phyloP scores from a whole-genome alignment of 2,329 filamentous ascomycete genomes.

The Colletotrichum tofieldiae region DNA sequence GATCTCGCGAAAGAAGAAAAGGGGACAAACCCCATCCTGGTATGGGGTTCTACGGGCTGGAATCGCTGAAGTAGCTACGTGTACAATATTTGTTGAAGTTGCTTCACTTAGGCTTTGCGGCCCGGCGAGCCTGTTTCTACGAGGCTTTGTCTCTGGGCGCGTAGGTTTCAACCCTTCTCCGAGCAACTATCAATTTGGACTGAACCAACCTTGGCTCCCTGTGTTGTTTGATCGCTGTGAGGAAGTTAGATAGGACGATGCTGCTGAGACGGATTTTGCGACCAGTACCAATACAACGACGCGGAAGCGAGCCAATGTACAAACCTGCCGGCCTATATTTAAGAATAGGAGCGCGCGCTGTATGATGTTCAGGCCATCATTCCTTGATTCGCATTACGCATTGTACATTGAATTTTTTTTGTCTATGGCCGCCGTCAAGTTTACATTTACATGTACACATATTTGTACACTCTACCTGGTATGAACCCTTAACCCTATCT shows the following conservation, averaged over 20 bases:
- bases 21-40: conserved; percentile 15
- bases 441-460: conserved; percentile 25
- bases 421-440: conserved; percentile 6
- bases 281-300: neutral
- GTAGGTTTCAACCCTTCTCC: conserved; percentile 26
- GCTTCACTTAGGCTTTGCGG: conserved; percentile 17
- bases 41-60: conserved; percentile 29
- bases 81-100: conserved; percentile 39
- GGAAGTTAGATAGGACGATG: neutral
- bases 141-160: conserved; percentile 27
- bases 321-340: neutral
- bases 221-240: neutral
- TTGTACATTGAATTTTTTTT: neutral
- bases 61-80: conserved; percentile 25
- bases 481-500: neutral
- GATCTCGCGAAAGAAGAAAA: neutral
- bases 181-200: conserved; percentile 40
- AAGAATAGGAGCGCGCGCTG: neutral
- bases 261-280: neutral
- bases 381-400: neutral
- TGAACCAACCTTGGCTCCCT: conserved; percentile 16
- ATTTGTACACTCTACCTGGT: conserved; percentile 13
- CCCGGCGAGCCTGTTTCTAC: conserved; percentile 16
- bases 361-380: neutral
- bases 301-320: too few relatives aligned